Conservation (phyloP, 352 stramenopile species). For the Pythium insidiosum region DNA sequence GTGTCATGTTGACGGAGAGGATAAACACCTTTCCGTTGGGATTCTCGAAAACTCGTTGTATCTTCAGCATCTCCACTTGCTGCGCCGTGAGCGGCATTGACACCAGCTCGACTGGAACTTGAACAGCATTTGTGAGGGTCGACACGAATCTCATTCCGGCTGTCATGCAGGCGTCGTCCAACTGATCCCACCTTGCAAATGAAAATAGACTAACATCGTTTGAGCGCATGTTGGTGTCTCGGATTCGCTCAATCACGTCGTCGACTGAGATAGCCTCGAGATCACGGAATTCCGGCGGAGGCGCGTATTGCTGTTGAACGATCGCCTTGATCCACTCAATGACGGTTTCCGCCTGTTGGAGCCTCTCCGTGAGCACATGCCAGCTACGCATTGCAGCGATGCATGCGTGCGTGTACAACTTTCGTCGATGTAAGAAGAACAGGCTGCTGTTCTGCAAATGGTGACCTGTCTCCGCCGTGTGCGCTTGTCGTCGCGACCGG, state of each 20-base stretch:
- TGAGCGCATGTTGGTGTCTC: neutral
- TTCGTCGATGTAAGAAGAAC: no score
- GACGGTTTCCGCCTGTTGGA: no score
- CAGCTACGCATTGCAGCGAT: no score
- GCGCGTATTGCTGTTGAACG: no score
- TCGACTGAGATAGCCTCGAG: no score
- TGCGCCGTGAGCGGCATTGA: neutral
- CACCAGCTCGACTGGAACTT: neutral
- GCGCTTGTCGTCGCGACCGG: no score
- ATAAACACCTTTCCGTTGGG: neutral
- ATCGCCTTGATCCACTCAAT: no score
- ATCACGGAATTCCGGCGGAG: no score
- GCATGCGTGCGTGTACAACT: no score
- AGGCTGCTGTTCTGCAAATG: no score
- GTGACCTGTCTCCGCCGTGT: no score
- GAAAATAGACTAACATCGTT: neutral
- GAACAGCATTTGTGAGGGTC: neutral
- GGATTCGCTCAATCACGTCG: neutral
- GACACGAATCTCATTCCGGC: neutral
- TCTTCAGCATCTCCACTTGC: neutral
- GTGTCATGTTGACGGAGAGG: neutral
- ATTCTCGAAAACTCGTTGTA: neutral
- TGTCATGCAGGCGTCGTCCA: conserved; percentile 1
- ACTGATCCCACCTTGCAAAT: neutral
- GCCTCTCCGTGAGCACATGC: no score